Conservation (phyloP, 495 filamentous ascomycete species). For the Aspergillus baeticus region DNA sequence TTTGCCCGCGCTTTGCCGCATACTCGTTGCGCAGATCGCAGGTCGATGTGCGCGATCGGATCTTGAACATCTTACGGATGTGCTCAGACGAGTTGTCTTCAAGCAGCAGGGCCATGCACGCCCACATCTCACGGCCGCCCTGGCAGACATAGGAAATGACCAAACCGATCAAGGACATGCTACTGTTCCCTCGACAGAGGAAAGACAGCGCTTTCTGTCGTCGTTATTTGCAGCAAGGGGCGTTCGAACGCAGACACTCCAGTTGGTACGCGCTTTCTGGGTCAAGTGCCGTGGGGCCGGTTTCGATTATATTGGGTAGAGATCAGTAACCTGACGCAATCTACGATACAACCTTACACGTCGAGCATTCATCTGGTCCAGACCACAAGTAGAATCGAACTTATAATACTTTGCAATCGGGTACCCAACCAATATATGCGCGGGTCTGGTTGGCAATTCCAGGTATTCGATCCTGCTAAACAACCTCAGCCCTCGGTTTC, state of each 20-base stretch:
- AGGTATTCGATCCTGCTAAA: not conserved
- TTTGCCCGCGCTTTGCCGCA: conserved; percentile 57
- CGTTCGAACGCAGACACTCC: conserved; percentile 50
- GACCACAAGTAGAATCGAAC: not conserved
- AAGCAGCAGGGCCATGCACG: conserved; percentile 64
- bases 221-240: conserved; percentile 57
- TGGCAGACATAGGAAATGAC: conserved; percentile 59
- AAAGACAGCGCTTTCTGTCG: conserved; percentile 36
- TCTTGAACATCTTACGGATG: conserved; percentile 71
- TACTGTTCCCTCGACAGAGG: conserved; percentile 27
- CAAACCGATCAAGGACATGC: conserved; percentile 31
- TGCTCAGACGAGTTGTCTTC: conserved; percentile 72
- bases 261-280: conserved; percentile 68
- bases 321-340: not conserved
- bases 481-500: not conserved
- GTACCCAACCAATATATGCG: not conserved
- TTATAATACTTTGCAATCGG: no score
- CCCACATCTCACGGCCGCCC: conserved; percentile 56
- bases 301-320: conserved; percentile 57
- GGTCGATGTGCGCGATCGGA: conserved; percentile 77
- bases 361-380: not conserved
- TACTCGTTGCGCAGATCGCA: conserved; percentile 66
- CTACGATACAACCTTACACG: not conserved
- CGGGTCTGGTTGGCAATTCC: not conserved
- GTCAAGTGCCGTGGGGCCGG: conserved; percentile 65